Evolutionary conservation across 2,329 filamentous ascomycete genomes (phyloP), one percentile per base, ranked within the genome.

Genomic region (Lecanoromycetidae sp.): DNA sequence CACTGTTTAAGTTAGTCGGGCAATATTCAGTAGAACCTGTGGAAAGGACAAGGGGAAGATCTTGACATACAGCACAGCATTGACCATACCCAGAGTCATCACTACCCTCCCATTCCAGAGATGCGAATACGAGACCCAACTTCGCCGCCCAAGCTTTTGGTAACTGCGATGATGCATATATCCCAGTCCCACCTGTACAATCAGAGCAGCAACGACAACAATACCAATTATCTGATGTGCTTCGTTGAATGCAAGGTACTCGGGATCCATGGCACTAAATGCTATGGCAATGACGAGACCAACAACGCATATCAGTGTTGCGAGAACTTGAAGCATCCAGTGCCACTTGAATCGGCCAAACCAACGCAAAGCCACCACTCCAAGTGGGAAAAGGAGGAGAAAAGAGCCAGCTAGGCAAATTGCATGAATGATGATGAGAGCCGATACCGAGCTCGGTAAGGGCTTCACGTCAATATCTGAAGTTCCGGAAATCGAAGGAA

Each of bases 181-280:
- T 19, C 42, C 42, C 7, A 36, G 5, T 13, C 10, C 23, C 1
- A 25, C 15, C 33, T 44, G 42, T 8, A 22, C 17, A 8, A 44
- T 6, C 13, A 44, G 25, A 12, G 9, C 23, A 13, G 35, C 20
- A 6, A 45, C 42, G 13, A 10, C 33, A 32, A 45, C 2, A 2
- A 45, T 45, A 10, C 42, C 42, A 17, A 45, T 30, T 4, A 45
- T 45, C 33, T 45, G 42, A 32, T 45, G 42, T 2, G 15, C 33
- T 8, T 37, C 10, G 15, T 27, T n/a, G 17, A 45, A 45, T 36
- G 33, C 7, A 13, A 15, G 17, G 19, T 30, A 45, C 12, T 45
- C 42, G 6, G 42, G 42, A 30, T 45, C 42, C 25, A 45, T 23
- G 4, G 12, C 33, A 26, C 42, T 45, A 7, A 45, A 45, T 1